Conservation (phyloP, 352 stramenopile genomes). For the Bremia lactucae region DNA sequence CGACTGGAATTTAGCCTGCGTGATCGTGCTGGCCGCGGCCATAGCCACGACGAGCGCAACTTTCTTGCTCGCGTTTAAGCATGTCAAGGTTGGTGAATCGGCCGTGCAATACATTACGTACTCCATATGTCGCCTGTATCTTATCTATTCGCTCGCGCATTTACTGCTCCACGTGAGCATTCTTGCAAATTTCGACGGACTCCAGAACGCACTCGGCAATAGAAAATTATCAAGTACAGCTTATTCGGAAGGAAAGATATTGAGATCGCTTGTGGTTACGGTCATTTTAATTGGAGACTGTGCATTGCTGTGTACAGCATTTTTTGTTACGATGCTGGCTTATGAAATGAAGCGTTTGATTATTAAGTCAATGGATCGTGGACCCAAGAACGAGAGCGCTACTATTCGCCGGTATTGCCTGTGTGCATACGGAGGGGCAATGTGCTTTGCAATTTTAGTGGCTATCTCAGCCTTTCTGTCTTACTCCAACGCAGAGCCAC, state of each 20-base stretch:
- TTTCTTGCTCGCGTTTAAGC: slow-evolving; percentile 55
- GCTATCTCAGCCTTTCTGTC: slow-evolving; percentile 24
- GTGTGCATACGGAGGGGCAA: slow-evolving; percentile 21
- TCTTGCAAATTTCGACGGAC: slow-evolving; percentile 35
- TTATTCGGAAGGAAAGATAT: slow-evolving; percentile 27
- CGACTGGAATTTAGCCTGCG: slow-evolving; percentile 53
- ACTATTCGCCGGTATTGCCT: slow-evolving; percentile 45
- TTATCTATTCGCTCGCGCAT: slow-evolving; percentile 42
- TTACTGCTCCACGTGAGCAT: slow-evolving; percentile 49
- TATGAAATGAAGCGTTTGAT: slow-evolving; percentile 65
- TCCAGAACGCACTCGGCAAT: slow-evolving; percentile 38
- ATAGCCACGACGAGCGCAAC: slow-evolving; percentile 30
- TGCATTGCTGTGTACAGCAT: slow-evolving; percentile 41
- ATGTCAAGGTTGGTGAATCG: slow-evolving; percentile 40
- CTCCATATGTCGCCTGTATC: slow-evolving; percentile 52
- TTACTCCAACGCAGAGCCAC: slow-evolving; percentile 15
- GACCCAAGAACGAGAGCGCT: slow-evolving; percentile 33
- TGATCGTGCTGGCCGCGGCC: slow-evolving; percentile 35
- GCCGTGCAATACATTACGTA: slow-evolving; percentile 64
- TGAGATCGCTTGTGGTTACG: slow-evolving; percentile 26
- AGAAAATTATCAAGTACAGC: slow-evolving; percentile 39
- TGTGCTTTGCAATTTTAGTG: slow-evolving; percentile 33
- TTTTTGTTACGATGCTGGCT: slow-evolving; percentile 53
- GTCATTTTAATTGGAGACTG: slow-evolving; percentile 52
- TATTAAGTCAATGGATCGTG: slow-evolving; percentile 54